A percentile compares a stretch with the other conserved stretches of the same genome.
These are phyloP conservation scores for Trichothecium sympodiale DNA, from an alignment of 2,329 filamentous ascomycete species.

Conservation along the genomic window DNA sequence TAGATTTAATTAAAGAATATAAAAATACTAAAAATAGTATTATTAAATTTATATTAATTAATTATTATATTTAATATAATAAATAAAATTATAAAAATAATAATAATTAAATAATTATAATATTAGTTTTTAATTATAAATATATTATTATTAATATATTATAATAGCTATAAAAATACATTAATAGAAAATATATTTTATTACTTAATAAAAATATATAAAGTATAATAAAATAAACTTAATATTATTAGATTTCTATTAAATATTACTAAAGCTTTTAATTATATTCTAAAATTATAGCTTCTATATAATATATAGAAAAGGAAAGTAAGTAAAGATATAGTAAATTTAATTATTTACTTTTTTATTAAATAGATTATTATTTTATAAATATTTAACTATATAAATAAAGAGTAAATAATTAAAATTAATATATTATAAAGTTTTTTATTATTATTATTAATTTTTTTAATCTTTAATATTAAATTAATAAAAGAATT, in stretches of 20 bases:
- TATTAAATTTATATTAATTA: not conserved
- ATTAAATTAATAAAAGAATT: too few species aligned
- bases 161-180: not conserved
- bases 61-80: too few species aligned
- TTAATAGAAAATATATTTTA: not conserved
- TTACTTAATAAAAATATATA: too few species aligned
- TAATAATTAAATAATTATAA: not conserved
- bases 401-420: too few species aligned
- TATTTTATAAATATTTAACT: constrained; percentile 2
- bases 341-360: too few species aligned
- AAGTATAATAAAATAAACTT: too few species aligned
- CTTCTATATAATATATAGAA: too few species aligned
- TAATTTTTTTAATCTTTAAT: too few species aligned
- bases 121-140: not conserved
- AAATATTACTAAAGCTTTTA: too few species aligned
- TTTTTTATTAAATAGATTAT: constrained; percentile 5
- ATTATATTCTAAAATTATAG: constrained; percentile 4
- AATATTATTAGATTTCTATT: too few species aligned
- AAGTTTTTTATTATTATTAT: too few species aligned
- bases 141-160: not conserved
- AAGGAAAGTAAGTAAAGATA: too few species aligned
- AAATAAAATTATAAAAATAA: not conserved
- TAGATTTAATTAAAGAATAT: not conserved
- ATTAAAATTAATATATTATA: constrained; percentile 1
- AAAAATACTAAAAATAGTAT: not conserved